Evolutionary conservation across 805 yeast species (phyloP).

Genomic region (Clavispora vitiphila): DNA sequence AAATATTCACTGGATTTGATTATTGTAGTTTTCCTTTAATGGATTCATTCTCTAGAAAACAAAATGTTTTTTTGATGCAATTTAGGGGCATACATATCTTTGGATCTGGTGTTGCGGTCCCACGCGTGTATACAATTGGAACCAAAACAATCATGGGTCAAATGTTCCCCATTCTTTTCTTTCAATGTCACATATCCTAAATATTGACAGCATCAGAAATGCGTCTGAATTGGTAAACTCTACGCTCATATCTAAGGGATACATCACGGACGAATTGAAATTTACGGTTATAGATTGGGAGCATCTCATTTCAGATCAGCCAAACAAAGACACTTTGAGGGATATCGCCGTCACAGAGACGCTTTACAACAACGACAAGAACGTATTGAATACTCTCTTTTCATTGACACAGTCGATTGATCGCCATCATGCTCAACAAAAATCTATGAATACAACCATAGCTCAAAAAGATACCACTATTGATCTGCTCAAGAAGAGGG

Average conservation of each 20-base stretch:
- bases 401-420: slow-evolving; percentile 29
- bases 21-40: too few species aligned
- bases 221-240: slow-evolving; percentile 36
- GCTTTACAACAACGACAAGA: slow-evolving; percentile 34
- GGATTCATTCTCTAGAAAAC: too few species aligned
- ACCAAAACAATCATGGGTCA: background rate
- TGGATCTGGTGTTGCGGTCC: too few species aligned
- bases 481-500: slow-evolving; percentile 17
- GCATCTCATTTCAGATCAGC: slow-evolving; percentile 24
- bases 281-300: slow-evolving; percentile 34
- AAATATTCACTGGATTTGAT: background rate
- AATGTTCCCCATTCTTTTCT: background rate
- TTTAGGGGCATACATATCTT: too few species aligned
- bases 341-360: slow-evolving; percentile 22
- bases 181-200: slow-evolving; percentile 17
- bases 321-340: slow-evolving; percentile 6
- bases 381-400: slow-evolving; percentile 33
- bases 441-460: slow-evolving; percentile 24
- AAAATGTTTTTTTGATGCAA: too few species aligned
- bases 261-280: slow-evolving; percentile 24
- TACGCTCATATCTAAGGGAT: slow-evolving; percentile 31
- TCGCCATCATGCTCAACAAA: slow-evolving; percentile 27
- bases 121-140: background rate
- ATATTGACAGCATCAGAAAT: slow-evolving; percentile 28
- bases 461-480: slow-evolving; percentile 27